Evolutionary conservation across 1,284 basidiomycete species (phyloP), one percentile per base, ranked within the genome.

Genomic region (Ceratorhiza oryzae-sativae): DNA sequence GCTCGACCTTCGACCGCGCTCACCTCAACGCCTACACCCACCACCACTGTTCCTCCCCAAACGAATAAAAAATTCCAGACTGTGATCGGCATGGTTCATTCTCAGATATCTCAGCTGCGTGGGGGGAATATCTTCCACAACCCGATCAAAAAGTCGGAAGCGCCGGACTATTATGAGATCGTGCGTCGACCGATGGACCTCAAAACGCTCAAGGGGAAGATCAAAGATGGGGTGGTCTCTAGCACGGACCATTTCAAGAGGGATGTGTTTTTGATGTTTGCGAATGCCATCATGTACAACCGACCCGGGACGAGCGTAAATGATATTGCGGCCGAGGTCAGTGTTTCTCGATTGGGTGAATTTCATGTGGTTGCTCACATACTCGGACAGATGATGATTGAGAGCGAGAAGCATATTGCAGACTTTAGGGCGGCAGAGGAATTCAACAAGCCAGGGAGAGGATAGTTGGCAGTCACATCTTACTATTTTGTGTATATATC

Each of bases 261-360:
- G 73, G 95, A 97, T 77, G 88, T 97, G 6, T 91, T 89, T 77
- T 83, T 97, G 72, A 94, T 98, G 90, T 96, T 97, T 80, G 93
- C 94, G 41, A 98, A 98, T 78, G 94, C 95, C 13, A 90, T 95
- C 86, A 94, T 97, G 91, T 98, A 94, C 80, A 98, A 98, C 76
- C 85, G 89, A 49, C 90, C 91, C 1, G 89, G 88, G 3, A 91
- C 90, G 25, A 91, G 93, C 78, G 90, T 97, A 12, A 88, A 90
- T 77, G 85, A 85, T 63, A 94, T 97, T 91, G 92, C 95, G n/a
- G 88, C 92, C 78, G 93, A 95, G 83, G 92, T 91, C 73, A 81
- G 87, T 63, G 77, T 42, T 55, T 49, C 49, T 30, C 12, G 49
- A 10, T 30, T n/a, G 8, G n/a, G 20, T 18, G 71, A 34, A n/a